Base-by-base conservation (phyloP, 192 early-diverging fungal genomes). In the Mortierella hygrophila region DNA sequence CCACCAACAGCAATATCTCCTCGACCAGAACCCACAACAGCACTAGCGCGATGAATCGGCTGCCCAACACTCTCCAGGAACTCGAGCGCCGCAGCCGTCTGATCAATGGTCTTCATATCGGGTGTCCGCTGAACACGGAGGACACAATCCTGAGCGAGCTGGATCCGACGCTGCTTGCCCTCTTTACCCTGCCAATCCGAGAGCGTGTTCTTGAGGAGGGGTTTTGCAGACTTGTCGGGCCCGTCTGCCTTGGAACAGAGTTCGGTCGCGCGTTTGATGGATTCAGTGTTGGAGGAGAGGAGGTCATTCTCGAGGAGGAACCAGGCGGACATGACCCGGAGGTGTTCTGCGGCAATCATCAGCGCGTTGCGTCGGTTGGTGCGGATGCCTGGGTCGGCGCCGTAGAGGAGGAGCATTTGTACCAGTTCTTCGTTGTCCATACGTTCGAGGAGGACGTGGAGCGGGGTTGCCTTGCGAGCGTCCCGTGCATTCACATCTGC, bases 251-350 rank as follows among this genome's bases (percentile, higher is more conserved):
- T 85, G 37, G 83, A 85, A 41, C 87, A 88, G 5, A 83, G 68
- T 49, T 83, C 81, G 8, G 46, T 72, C 5, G 87, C 87, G 20
- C 63, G 70, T 54, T 88, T 83, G 77, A 88, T 72, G 21, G 81
- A 83, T 7, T 83, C 81, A 1, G 87, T 81, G 8, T 74, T 63
- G 10, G 87, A 88, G 4, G 87, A 88, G 47, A 79, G 55, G 26
- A 88, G 65, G 73, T 88, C 87, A 21, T 88, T 82, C 81, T 88
- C 87, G 23, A 88, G 35, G 40, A 88, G 60, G 75, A 83, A 88
- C 82, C 82, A 83, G 7, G 87, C 87, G n/a, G 74, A 76, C 78
- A 85, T 77, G 57, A 85, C 83, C 16, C 83, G 46, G 44, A 85
- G 38, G 42, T 80, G 76, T 65, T 85, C 83, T 3, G 83, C 83